Evolutionary conservation across 2,329 filamentous ascomycete genomes (phyloP).

Genomic region (Clonostachys rosea): DNA sequence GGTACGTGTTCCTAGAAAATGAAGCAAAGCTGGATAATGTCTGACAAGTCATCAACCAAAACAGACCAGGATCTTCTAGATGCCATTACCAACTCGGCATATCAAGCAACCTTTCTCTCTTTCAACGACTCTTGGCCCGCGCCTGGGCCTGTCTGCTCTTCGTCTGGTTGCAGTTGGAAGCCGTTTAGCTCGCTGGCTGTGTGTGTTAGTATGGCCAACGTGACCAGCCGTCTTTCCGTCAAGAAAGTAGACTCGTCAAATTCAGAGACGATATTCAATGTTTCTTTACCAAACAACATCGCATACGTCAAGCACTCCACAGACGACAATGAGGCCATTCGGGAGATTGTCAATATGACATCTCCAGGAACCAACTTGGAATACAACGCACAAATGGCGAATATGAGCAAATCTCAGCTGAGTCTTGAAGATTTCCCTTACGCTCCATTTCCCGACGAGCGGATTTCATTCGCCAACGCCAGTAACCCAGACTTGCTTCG

Average conservation of each 20-base stretch:
- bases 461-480: slow-evolving; percentile 1
- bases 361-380: slow-evolving; percentile 1
- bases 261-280: not conserved
- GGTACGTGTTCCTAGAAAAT: no score
- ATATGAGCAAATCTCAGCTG: not conserved
- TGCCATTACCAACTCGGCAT: not conserved
- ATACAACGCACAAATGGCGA: not conserved
- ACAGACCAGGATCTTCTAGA: not conserved
- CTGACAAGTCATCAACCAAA: not conserved
- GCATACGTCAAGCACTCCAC: not conserved
- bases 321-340: not conserved
- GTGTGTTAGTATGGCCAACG: slow-evolving; percentile 2
- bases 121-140: slow-evolving; percentile 1
- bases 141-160: slow-evolving; percentile 1
- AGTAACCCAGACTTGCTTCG: not conserved
- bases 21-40: no score
- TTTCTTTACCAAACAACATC: not conserved
- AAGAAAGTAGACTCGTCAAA: not conserved
- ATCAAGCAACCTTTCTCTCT: slow-evolving; percentile 2
- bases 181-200: slow-evolving; percentile 2
- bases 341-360: slow-evolving; percentile 1
- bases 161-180: slow-evolving; percentile 2
- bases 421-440: not conserved
- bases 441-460: not conserved
- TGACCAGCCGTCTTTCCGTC: slow-evolving; percentile 1